These are phyloP conservation scores for Fusarium sp. DNA, from an alignment of 2,329 filamentous ascomycete genomes.

Conservation along the genomic window DNA sequence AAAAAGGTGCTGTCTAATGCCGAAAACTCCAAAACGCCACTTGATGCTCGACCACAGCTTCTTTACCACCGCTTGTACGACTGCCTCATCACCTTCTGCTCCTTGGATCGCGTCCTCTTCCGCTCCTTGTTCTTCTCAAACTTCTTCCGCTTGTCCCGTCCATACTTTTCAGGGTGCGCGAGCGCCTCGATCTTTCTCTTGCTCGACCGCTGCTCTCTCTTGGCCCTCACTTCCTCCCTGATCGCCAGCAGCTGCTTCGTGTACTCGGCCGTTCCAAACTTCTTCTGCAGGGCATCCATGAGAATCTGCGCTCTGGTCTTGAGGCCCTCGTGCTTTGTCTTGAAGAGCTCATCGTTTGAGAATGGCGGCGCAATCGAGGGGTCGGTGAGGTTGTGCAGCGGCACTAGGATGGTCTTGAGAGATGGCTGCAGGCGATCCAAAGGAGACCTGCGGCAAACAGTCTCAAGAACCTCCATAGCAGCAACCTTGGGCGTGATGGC, in stretches of 20 bases:
- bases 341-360: slow-evolving; percentile 77
- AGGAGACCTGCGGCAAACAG: slow-evolving; percentile 73
- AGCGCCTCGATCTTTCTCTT: slow-evolving; percentile 95
- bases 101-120: slow-evolving; percentile 80
- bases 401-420: slow-evolving; percentile 69
- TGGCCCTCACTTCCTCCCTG: slow-evolving; percentile 76
- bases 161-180: slow-evolving; percentile 81
- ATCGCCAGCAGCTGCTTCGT: slow-evolving; percentile 79
- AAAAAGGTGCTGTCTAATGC: slow-evolving; percentile 21
- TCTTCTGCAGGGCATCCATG: slow-evolving; percentile 86
- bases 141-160: slow-evolving; percentile 83
- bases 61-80: slow-evolving; percentile 69
- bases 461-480: slow-evolving; percentile 79
- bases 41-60: slow-evolving; percentile 32
- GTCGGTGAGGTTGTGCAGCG: slow-evolving; percentile 87
- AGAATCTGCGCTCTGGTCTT: slow-evolving; percentile 79
- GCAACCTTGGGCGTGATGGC: slow-evolving; percentile 80
- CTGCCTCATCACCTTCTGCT: slow-evolving; percentile 78
- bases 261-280: slow-evolving; percentile 84
- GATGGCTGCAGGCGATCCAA: slow-evolving; percentile 69
- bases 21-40: slow-evolving; percentile 43
- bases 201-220: slow-evolving; percentile 78
- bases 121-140: slow-evolving; percentile 86
- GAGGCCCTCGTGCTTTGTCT: slow-evolving; percentile 75
- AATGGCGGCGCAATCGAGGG: slow-evolving; percentile 78